Conservation (phyloP, 1,139 yeast genomes). For the Groenewaldozyma auringiensis region DNA sequence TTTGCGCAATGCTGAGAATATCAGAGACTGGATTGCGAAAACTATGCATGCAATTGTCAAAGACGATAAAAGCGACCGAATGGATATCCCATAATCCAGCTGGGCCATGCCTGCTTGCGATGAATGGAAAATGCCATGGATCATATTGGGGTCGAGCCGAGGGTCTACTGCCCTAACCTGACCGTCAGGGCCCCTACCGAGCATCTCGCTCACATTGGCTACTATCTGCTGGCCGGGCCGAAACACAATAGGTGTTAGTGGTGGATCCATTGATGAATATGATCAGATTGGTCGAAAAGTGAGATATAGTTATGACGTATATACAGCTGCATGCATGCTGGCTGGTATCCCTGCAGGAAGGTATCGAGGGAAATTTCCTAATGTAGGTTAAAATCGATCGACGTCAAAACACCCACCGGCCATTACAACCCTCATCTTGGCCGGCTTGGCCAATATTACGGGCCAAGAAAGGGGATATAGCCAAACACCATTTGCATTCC, state of each 20-base stretch:
- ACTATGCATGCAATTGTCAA: slow-evolving; percentile 20
- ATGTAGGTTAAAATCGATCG: too few relatives aligned
- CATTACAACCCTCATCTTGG: too few relatives aligned
- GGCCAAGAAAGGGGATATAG: too few relatives aligned
- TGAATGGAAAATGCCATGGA: slow-evolving; percentile 5
- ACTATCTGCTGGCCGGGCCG: slow-evolving; percentile 1
- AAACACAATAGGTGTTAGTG: neutral
- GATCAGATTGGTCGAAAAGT: too few relatives aligned
- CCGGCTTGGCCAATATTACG: too few relatives aligned
- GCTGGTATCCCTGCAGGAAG: too few relatives aligned
- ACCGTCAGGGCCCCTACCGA: neutral
- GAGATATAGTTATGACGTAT: too few relatives aligned
- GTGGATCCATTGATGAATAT: slow-evolving; percentile 2
- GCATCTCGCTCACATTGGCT: neutral
- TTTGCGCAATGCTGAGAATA: slow-evolving; percentile 23
- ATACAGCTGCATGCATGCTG: too few relatives aligned
- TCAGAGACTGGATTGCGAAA: slow-evolving; percentile 18
- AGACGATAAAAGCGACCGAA: slow-evolving; percentile 23
- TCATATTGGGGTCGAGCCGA: neutral
- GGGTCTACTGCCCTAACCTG: neutral
- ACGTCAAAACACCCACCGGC: too few relatives aligned
- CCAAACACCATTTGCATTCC: too few relatives aligned
- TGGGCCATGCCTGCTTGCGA: slow-evolving; percentile 16
- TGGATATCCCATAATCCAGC: slow-evolving; percentile 20
- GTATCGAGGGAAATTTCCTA: too few relatives aligned